Evolutionary conservation across 192 early-diverging fungal species (phyloP).

Genomic region (Diversispora epigaea): DNA sequence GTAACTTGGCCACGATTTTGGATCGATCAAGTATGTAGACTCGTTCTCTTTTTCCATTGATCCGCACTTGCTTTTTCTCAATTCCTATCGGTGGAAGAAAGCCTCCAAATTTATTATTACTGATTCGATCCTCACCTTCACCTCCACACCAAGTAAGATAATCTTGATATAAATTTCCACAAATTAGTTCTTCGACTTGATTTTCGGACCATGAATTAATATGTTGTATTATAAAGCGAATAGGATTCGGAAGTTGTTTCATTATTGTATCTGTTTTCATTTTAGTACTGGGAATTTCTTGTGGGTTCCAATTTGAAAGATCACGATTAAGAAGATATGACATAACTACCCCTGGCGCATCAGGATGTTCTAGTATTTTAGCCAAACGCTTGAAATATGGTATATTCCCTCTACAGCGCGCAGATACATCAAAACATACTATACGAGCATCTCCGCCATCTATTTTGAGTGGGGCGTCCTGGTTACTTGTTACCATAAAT

Average conservation of each 20-base stretch:
- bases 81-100: too few relatives aligned
- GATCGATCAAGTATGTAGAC: not conserved
- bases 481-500: too few relatives aligned
- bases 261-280: not conserved
- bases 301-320: conserved; percentile 8
- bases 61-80: not conserved
- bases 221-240: conserved; percentile 14
- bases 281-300: not conserved
- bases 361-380: conserved; percentile 8
- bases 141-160: not conserved
- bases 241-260: not conserved
- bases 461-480: too few relatives aligned
- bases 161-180: conserved; percentile 9
- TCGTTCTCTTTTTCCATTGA: not conserved
- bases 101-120: not conserved
- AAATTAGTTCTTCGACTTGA: conserved; percentile 3
- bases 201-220: conserved; percentile 1
- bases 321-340: not conserved
- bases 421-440: too few relatives aligned
- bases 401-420: conserved; percentile 3
- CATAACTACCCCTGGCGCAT: not conserved
- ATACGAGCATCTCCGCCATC: too few relatives aligned
- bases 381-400: not conserved
- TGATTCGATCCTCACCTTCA: not conserved
- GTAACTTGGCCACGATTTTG: not conserved